These are phyloP conservation scores for Ophiostoma ips DNA, from an alignment of 2,329 filamentous ascomycete genomes.

Conservation along the genomic window DNA sequence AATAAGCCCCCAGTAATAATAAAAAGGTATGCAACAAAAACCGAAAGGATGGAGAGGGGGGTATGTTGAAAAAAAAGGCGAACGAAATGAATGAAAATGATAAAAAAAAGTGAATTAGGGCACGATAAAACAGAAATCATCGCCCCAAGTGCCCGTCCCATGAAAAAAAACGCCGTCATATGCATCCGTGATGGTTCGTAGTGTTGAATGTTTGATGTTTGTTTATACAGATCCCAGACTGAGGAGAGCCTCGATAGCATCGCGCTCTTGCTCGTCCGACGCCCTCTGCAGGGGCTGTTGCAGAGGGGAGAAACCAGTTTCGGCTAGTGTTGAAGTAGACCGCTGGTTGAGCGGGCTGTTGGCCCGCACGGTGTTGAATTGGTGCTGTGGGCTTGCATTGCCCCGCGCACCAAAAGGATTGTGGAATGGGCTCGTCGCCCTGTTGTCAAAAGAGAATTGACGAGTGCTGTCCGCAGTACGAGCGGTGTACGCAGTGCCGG, in stretches of 20 bases:
- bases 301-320: conserved; percentile 34
- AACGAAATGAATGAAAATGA: background rate
- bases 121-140: conserved; percentile 1
- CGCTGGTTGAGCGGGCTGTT: conserved; percentile 3
- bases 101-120: background rate
- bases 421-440: conserved; percentile 22
- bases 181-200: conserved; percentile 24
- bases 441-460: conserved; percentile 35
- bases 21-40: background rate
- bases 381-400: conserved; percentile 27
- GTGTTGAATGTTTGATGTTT: conserved; percentile 20
- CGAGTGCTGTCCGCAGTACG: conserved; percentile 19
- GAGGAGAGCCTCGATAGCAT: conserved; percentile 68
- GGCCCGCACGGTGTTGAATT: conserved; percentile 12
- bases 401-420: background rate
- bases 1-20: background rate
- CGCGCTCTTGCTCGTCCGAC: conserved; percentile 60
- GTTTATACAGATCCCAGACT: conserved; percentile 63
- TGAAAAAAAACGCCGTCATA: conserved; percentile 35
- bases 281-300: conserved; percentile 38
- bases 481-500: background rate
- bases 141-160: background rate
- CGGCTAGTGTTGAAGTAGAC: conserved; percentile 9
- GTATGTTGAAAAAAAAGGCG: background rate
- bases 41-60: background rate